Base-by-base conservation (phyloP, 2,329 filamentous ascomycete species). In the Blastomyces percursus region DNA sequence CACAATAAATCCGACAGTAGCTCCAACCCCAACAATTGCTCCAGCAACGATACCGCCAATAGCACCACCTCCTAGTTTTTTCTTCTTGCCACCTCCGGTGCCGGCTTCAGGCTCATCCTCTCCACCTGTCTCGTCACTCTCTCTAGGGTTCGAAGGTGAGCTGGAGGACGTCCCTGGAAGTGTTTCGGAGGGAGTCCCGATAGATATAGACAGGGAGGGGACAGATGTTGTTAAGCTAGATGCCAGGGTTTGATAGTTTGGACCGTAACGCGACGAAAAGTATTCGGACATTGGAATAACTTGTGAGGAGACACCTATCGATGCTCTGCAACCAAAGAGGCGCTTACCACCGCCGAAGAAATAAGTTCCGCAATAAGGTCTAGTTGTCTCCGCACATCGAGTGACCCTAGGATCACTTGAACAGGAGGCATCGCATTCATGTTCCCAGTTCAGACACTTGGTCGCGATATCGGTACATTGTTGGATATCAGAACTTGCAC, bases 21-120 rank as follows among this genome's bases (percentile, higher is more conserved):
- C 65, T 24, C 66, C 62, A n/a, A 48, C 61, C 14, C 62, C 66
- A 14, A 66, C 61, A 32, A 59, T n/a, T 7, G 32, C 59, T 21
- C 66, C 66, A 42, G 63, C 60, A n/a, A 64, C 65, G 30, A 67
- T 64, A 54, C 66, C 66, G 16, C 59, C 66, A 32, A 67, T 66
- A n/a, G 62, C 63, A 40, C 66, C 66, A n/a, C 63, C 62, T 6
- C 40, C 40, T 24, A 46, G 16, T 24, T 30, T 40, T 6, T 48
- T 59, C 27, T 59, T 59, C n/a, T 12, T 32, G 12, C n/a, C 19
- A 1, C 21, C 40, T 46, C 16, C 2, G 44, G 14, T 2, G 16
- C 24, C 40, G 14, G 2, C 3, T 40, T 54, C 27, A 11, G 35
- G 21, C 11, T 51, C 48, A 38, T 55, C 19, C 11, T 50, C 38